These are phyloP conservation scores for Moringa oleifera DNA, from an alignment of 345 rosid genomes.

Conservation along the genomic window DNA sequence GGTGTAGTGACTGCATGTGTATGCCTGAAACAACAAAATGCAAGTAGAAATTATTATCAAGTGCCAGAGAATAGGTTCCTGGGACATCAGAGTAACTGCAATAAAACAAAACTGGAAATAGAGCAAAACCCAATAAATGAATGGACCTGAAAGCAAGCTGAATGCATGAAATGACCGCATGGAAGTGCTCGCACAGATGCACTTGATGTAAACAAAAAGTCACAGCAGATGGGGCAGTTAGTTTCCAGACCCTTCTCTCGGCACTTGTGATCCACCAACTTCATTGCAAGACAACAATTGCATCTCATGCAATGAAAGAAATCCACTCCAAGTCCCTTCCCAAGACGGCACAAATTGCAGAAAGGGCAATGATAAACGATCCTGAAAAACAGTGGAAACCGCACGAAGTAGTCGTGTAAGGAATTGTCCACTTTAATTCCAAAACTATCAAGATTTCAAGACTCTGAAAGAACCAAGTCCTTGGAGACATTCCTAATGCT, in stretches of 20 bases:
- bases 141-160: conserved; percentile 56
- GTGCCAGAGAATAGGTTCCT: not conserved
- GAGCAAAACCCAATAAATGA: conserved; percentile 3
- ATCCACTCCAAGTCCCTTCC: conserved; percentile 58
- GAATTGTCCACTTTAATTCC: too few relatives aligned
- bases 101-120: not conserved
- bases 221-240: conserved; percentile 61
- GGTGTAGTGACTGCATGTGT: conserved; percentile 56
- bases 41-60: conserved; percentile 8
- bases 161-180: conserved; percentile 66
- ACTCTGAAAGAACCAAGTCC: too few relatives aligned
- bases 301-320: conserved; percentile 65
- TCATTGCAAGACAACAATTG: conserved; percentile 55
- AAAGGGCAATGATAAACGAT: conserved; percentile 57
- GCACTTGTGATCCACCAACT: conserved; percentile 53
- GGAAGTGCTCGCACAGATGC: conserved; percentile 53
- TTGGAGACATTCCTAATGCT: too few relatives aligned
- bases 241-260: conserved; percentile 58
- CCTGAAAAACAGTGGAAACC: conserved; percentile 29
- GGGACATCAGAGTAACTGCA: conserved; percentile 2
- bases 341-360: conserved; percentile 60
- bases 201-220: conserved; percentile 52
- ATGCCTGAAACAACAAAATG: conserved; percentile 36
- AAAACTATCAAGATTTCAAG: too few relatives aligned
- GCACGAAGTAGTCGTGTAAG: too few relatives aligned